Percentiles rank a stretch among this genome's conserved stretches.
These are phyloP conservation scores for Hemerocallis citrina DNA, from an alignment of 106 monocot species.

Conservation along the genomic window DNA sequence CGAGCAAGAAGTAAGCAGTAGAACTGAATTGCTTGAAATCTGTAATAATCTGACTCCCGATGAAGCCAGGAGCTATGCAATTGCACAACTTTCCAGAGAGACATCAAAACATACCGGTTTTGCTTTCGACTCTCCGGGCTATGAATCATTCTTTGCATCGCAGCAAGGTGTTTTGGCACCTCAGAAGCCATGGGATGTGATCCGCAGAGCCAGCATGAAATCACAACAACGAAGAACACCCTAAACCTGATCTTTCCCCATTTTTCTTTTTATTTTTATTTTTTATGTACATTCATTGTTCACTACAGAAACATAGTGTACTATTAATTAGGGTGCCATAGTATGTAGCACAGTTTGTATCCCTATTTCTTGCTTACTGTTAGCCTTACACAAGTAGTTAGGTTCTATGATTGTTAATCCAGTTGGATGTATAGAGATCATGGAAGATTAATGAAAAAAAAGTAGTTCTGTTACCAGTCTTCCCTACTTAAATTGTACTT, in stretches of 20 bases:
- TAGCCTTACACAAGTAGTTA: too few relatives aligned
- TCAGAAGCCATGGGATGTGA: slow-evolving; percentile 88
- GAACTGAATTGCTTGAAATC: slow-evolving; percentile 42
- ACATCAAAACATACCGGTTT: slow-evolving; percentile 92
- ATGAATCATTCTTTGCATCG: slow-evolving; percentile 93
- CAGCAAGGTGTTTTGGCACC: slow-evolving; percentile 83
- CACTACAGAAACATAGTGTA: too few relatives aligned
- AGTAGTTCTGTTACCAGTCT: too few relatives aligned
- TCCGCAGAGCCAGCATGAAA: slow-evolving; percentile 80
- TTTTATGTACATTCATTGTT: too few relatives aligned
- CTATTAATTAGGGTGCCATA: too few relatives aligned
- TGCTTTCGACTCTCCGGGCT: slow-evolving; percentile 95
- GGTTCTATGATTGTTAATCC: too few relatives aligned
- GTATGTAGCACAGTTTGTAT: too few relatives aligned
- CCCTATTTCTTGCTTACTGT: too few relatives aligned
- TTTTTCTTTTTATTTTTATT: background rate
- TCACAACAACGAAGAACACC: slow-evolving; percentile 21
- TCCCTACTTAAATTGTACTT: too few relatives aligned
- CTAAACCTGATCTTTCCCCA: slow-evolving; percentile 6
- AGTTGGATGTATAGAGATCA: too few relatives aligned
- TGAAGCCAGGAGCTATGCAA: slow-evolving; percentile 77
- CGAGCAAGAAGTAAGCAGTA: slow-evolving; percentile 53
- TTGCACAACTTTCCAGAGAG: slow-evolving; percentile 73
- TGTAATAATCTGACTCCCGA: slow-evolving; percentile 56
- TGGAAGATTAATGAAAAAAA: too few relatives aligned